phyloP scores from a whole-genome alignment of 2,329 filamentous ascomycete genomes.

The Tolypocladium ovalisporum region DNA sequence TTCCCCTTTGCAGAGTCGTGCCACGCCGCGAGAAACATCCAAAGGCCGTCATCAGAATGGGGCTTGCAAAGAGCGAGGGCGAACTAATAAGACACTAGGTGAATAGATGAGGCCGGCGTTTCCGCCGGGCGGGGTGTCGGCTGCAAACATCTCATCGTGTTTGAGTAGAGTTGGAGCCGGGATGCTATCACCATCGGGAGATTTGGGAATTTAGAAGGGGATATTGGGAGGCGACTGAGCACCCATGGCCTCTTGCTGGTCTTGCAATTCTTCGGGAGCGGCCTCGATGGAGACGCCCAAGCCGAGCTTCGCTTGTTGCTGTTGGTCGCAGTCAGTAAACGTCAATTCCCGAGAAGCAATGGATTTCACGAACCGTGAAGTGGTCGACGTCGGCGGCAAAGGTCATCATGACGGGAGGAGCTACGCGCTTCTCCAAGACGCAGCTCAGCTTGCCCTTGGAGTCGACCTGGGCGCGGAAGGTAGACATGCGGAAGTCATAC shows the following conservation, averaged over 20 bases:
- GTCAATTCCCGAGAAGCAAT: not conserved
- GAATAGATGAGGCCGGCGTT: constrained; percentile 9
- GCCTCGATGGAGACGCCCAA: constrained; percentile 88
- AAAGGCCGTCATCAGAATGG: constrained; percentile 9
- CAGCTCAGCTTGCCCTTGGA: constrained; percentile 89
- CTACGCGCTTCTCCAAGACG: constrained; percentile 89
- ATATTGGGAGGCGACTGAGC: constrained; percentile 44
- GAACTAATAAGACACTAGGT: constrained; percentile 19
- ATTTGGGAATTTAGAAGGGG: constrained; percentile 44
- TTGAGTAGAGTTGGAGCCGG: constrained; percentile 9
- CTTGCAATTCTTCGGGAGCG: constrained; percentile 73
- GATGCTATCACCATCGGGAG: constrained; percentile 7
- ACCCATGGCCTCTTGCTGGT: constrained; percentile 60
- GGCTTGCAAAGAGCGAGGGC: constrained; percentile 7
- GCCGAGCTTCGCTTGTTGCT: constrained; percentile 94
- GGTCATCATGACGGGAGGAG: constrained; percentile 82
- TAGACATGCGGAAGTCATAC: constrained; percentile 94
- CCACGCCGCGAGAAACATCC: not conserved
- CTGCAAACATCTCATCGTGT: constrained; percentile 15
- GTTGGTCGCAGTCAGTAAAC: constrained; percentile 17
- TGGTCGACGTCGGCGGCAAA: constrained; percentile 97
- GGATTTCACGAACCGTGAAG: constrained; percentile 61
- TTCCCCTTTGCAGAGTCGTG: constrained; percentile 1
- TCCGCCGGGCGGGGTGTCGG: constrained; percentile 11
- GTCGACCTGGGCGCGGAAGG: constrained; percentile 92